Evolutionary conservation across 2,329 filamentous ascomycete genomes (phyloP).

Genomic region (Ophiosphaerella herpotricha): DNA sequence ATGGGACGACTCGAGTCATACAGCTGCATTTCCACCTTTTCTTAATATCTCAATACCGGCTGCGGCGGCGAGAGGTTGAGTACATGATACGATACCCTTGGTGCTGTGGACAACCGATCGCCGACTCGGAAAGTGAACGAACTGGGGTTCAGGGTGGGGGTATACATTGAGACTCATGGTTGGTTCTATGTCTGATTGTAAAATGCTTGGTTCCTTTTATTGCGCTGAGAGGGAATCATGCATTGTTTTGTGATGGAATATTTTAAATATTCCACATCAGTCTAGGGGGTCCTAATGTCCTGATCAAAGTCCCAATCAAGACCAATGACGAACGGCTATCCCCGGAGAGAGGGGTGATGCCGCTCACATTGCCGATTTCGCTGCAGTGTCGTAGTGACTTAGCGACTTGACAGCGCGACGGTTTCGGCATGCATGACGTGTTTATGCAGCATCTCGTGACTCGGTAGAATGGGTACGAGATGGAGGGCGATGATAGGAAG

Average conservation of each 20-base stretch:
- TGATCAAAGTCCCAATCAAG: conserved; percentile 7
- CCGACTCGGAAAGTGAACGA: conserved; percentile 74
- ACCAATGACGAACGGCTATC: conserved; percentile 29
- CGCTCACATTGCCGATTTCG: conserved; percentile 31
- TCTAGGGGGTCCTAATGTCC: too few relatives aligned
- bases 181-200: conserved; percentile 7
- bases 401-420: conserved; percentile 14
- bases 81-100: conserved; percentile 86
- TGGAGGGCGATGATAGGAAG: not conserved
- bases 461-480: conserved; percentile 18
- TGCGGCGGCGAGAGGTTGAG: conserved; percentile 85
- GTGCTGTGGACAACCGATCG: conserved; percentile 93
- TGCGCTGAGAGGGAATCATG: conserved; percentile 19
- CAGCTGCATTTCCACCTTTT: conserved; percentile 89
- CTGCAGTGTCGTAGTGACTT: conserved; percentile 23
- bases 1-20: conserved; percentile 54
- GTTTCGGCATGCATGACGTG: conserved; percentile 11
- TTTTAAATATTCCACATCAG: too few relatives aligned
- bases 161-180: conserved; percentile 50
- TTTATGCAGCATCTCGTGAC: not conserved
- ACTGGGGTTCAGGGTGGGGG: conserved; percentile 55
- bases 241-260: not conserved
- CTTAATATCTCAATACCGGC: conserved; percentile 85
- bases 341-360: conserved; percentile 32
- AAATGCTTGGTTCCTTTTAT: conserved; percentile 14